Base-by-base conservation (phyloP, 768 basidiomycete genomes). In the Lactifluus echinatus region DNA sequence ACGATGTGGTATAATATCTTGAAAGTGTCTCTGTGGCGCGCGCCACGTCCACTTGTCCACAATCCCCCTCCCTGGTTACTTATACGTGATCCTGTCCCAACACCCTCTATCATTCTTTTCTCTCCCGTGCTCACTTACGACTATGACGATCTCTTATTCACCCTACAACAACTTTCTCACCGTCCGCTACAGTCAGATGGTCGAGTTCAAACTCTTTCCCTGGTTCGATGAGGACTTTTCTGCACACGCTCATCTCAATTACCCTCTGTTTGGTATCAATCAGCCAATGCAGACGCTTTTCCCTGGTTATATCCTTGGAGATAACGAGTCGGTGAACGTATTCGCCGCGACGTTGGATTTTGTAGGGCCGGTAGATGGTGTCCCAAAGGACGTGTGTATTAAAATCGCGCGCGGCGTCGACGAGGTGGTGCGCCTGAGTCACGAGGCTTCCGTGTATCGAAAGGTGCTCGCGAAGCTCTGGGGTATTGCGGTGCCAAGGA, bases 361-460 rank as follows among this genome's bases (percentile, higher is more conserved):
- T 46, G 17, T 21, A 1, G 48, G 58, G 8, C 29, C 58, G 12
- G 24, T 36, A 19, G 28, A 55, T 19, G 53, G 23, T 11, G 28
- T 55, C 42, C 58, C 58, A 15, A 36, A 33, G 42, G n/a, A 45
- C 8, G 48, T 59, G 6, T 59, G 58, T n/a, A 21, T 55, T 6
- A 59, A 59, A 31, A 4, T 59, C 21, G 58, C 58, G 0, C 58
- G 53, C 11, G 58, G 58, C 7, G 52, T 55, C 14, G 58, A 59
- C 28, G 58, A 55, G 36, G 53, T 59, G 12, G 58, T 59, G 17
- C 58, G 40, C 6, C 42, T 59, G 8, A 59, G 48, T 15, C 58
- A 40, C 42, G 58, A 59, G 21, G 58, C 58, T 21, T 50, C 58
- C 48, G n/a, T 59, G 10, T 59, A 59, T 34, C 58, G 48, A 40